phyloP scores from a whole-genome alignment of 345 rosid genomes.

The Syzygium aqueum region DNA sequence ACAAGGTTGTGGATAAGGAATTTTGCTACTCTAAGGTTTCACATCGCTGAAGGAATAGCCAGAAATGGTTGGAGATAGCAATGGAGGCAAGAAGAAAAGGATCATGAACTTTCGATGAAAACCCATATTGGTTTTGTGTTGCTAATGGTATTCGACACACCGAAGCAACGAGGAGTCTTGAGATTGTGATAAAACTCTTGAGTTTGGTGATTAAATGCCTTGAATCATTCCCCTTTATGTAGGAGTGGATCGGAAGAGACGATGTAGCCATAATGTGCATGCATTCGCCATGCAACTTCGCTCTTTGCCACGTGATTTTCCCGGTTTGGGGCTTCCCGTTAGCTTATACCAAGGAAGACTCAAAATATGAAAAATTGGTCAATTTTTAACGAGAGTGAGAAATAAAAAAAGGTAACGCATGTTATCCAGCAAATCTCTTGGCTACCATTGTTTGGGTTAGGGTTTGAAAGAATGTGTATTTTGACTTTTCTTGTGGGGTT shows the following conservation, averaged over 20 bases:
- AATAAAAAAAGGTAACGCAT: background rate
- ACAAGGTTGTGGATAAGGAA: constrained; percentile 26
- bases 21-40: constrained; percentile 18
- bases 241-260: background rate
- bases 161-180: background rate
- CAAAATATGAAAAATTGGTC: background rate
- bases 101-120: constrained; percentile 7
- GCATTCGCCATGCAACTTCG: background rate
- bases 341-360: background rate
- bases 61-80: constrained; percentile 14
- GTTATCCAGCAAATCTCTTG: background rate
- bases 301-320: background rate
- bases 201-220: background rate
- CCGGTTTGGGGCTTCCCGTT: background rate
- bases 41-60: constrained; percentile 21
- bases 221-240: background rate
- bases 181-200: background rate
- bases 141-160: background rate
- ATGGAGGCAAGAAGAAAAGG: constrained; percentile 14
- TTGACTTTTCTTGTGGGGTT: background rate
- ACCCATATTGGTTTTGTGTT: constrained; percentile 22
- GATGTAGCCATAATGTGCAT: background rate
- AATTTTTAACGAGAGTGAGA: background rate
- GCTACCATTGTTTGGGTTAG: background rate
- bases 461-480: background rate